These are phyloP conservation scores for Lactarius tabidus DNA, from an alignment of 768 basidiomycete species.

Conservation along the genomic window DNA sequence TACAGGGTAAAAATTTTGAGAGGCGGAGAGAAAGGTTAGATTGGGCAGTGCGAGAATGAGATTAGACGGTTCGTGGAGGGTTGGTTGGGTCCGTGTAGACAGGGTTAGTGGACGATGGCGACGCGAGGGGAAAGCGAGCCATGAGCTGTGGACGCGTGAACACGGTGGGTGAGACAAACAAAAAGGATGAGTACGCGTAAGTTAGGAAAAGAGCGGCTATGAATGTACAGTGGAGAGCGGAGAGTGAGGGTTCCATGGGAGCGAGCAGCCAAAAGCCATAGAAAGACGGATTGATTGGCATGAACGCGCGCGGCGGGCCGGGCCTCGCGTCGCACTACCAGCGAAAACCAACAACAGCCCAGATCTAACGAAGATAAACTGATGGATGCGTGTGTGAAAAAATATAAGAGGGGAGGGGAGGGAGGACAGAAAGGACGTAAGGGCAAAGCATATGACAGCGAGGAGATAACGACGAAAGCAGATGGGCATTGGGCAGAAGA, in stretches of 20 bases:
- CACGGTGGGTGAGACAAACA: neutral
- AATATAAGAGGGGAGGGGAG: neutral
- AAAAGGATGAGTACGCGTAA: neutral
- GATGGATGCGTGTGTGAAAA: neutral
- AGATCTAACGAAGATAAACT: slow-evolving; percentile 4
- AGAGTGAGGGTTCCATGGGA: neutral
- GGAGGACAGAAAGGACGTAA: neutral
- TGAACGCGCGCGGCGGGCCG: neutral
- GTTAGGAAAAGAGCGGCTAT: neutral
- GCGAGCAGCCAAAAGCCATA: neutral
- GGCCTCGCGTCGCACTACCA: neutral
- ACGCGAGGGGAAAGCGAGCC: neutral
- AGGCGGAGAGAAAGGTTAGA: neutral
- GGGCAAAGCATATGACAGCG: slow-evolving; percentile 20
- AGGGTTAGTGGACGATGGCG: neutral
- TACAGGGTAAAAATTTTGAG: neutral
- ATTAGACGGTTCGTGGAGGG: neutral
- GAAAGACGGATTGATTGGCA: neutral
- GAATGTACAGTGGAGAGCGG: neutral
- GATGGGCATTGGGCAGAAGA: neutral
- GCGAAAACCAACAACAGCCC: neutral
- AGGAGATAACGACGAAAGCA: slow-evolving; percentile 19
- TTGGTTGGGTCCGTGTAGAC: neutral
- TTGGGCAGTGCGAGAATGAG: neutral
- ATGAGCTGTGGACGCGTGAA: neutral